Evolutionary conservation across 1,284 basidiomycete genomes (phyloP).

Genomic region (Mycosarcoma maydis): DNA sequence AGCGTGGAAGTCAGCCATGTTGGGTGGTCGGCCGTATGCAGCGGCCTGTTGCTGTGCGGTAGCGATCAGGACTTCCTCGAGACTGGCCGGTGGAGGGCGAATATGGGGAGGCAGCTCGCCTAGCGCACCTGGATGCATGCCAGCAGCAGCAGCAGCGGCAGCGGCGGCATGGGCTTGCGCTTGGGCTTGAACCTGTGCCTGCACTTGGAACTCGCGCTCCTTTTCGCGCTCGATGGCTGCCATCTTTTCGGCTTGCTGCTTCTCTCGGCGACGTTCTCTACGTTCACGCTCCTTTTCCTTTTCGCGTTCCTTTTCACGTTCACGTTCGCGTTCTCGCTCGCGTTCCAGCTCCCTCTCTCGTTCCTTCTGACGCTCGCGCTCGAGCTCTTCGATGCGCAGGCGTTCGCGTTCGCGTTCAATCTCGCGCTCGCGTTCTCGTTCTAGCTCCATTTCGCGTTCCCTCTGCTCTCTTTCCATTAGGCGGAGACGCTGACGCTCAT

Average conservation of each 20-base stretch:
- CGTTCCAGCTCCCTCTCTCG: conserved; percentile 28
- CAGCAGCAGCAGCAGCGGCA: conserved; percentile 28
- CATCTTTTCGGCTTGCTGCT: conserved; percentile 46
- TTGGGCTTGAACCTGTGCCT: conserved; percentile 38
- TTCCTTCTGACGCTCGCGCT: conserved; percentile 27
- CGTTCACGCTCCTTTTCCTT: conserved; percentile 42
- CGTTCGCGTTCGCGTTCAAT: conserved; percentile 11
- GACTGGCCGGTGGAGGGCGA: conserved; percentile 28
- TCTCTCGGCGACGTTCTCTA: conserved; percentile 36
- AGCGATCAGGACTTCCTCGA: conserved; percentile 40
- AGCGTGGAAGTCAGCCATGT: conserved; percentile 41
- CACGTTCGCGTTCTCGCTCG: conserved; percentile 33
- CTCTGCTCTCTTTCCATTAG: conserved; percentile 18
- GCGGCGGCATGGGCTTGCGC: conserved; percentile 41
- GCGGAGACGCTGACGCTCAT: conserved; percentile 30
- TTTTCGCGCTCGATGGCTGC: conserved; percentile 38
- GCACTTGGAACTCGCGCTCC: conserved; percentile 32
- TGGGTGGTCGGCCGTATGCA: conserved; percentile 32
- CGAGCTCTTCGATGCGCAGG: conserved; percentile 23
- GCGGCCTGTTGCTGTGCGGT: conserved; percentile 43
- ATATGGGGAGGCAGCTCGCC: conserved; percentile 33
- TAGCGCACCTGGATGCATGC: conserved; percentile 22
- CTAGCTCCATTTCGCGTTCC: conserved; percentile 22
- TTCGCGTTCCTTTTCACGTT: conserved; percentile 32
- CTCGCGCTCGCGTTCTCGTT: conserved; percentile 26